Conservation (phyloP, 1,139 yeast genomes). For the Taphrina communis region DNA sequence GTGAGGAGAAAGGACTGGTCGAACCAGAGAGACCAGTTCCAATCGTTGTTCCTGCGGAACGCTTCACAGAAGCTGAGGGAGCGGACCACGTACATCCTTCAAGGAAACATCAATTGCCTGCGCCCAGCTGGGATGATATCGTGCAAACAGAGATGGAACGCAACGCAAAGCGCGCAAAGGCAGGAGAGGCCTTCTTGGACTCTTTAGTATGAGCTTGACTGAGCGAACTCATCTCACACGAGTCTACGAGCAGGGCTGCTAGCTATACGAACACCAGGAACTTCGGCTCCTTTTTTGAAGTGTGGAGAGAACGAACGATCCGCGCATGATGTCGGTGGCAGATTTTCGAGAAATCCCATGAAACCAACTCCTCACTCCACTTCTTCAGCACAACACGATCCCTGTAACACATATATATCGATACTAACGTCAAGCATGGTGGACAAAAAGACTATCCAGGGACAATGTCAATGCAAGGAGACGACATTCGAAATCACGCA, state of each 20-base stretch:
- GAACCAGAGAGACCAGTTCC: slow-evolving; percentile 12
- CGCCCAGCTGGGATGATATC: background rate
- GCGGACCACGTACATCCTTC: slow-evolving; percentile 16
- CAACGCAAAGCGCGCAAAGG: slow-evolving; percentile 11
- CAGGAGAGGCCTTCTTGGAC: slow-evolving; percentile 18
- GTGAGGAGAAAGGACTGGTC: slow-evolving; percentile 4
- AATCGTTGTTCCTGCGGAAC: background rate
- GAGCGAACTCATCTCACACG: too few species aligned
- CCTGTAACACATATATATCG: background rate
- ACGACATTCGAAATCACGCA: slow-evolving; percentile 20
- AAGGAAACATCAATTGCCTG: slow-evolving; percentile 10
- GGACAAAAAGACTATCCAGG: slow-evolving; percentile 8
- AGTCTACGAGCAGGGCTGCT: too few species aligned
- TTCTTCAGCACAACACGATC: background rate
- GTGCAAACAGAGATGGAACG: slow-evolving; percentile 2
- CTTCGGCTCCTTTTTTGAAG: background rate
- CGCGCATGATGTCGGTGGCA: slow-evolving; percentile 21
- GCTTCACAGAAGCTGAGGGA: slow-evolving; percentile 6
- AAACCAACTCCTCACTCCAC: background rate
- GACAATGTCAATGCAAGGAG: slow-evolving; percentile 11
- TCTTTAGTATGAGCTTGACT: slow-evolving; percentile 1
- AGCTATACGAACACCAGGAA: too few species aligned
- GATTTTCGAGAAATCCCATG: background rate
- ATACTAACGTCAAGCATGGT: slow-evolving; percentile 1
- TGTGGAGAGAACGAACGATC: slow-evolving; percentile 1